phyloP scores from a whole-genome alignment of 495 filamentous ascomycete genomes.

The Cairneyella variabilis region DNA sequence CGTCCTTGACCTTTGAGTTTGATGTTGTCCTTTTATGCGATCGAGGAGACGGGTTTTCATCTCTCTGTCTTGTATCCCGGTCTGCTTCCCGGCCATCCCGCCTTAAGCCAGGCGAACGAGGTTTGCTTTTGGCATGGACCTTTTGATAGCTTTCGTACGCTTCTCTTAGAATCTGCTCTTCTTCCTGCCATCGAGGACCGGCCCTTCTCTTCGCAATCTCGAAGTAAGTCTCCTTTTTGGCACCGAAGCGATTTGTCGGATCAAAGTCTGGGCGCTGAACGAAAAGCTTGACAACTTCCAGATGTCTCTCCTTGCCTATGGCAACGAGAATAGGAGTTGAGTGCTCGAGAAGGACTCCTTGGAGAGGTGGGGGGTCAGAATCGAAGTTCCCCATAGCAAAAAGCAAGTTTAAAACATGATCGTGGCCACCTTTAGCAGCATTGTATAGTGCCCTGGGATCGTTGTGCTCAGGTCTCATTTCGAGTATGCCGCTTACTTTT shows the following conservation, averaged over 20 bases:
- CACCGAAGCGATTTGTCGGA: slow-evolving; percentile 66
- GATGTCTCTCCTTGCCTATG: slow-evolving; percentile 78
- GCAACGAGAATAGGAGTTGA: slow-evolving; percentile 92
- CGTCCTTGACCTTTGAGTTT: slow-evolving; percentile 37
- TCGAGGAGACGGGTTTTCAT: slow-evolving; percentile 38
- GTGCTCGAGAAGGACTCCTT: slow-evolving; percentile 45
- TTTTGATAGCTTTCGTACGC: slow-evolving; percentile 67
- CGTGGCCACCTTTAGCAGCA: slow-evolving; percentile 89
- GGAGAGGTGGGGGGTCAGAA: slow-evolving; percentile 66
- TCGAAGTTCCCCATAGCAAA: slow-evolving; percentile 76
- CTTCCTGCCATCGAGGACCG: slow-evolving; percentile 86
- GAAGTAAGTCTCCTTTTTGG: slow-evolving; percentile 70
- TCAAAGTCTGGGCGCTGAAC: slow-evolving; percentile 73
- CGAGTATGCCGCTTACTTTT: slow-evolving; percentile 74
- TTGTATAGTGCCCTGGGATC: slow-evolving; percentile 84
- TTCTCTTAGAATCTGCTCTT: slow-evolving; percentile 74
- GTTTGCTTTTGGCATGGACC: slow-evolving; percentile 36
- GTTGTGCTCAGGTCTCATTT: slow-evolving; percentile 61
- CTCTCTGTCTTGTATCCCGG: slow-evolving; percentile 40
- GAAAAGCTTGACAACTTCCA: slow-evolving; percentile 75
- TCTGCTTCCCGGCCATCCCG: slow-evolving; percentile 50
- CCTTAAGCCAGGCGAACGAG: slow-evolving; percentile 49
- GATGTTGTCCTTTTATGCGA: slow-evolving; percentile 45
- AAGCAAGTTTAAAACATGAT: slow-evolving; percentile 77
- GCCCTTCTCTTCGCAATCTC: slow-evolving; percentile 79